Conservation (phyloP, 2,329 filamentous ascomycete genomes). For the Pseudogymnoascus verrucosus region DNA sequence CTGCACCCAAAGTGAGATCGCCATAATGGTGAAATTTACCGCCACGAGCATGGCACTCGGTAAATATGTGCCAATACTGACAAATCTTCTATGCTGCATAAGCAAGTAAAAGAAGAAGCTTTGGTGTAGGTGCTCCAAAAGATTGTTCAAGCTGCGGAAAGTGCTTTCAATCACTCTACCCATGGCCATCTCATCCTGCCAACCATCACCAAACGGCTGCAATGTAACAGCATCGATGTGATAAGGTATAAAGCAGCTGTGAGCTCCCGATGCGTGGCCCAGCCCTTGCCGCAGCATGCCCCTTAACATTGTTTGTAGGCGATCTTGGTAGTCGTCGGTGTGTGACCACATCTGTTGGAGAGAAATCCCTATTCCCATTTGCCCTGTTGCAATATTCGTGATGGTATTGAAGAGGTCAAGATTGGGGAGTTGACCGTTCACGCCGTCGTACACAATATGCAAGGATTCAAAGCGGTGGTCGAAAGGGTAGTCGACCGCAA, state of each 20-base stretch:
- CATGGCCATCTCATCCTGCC: conserved; percentile 96
- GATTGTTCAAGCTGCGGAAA: conserved; percentile 89
- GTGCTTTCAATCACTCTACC: conserved; percentile 83
- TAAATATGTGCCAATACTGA: conserved; percentile 95
- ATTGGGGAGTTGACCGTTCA: conserved; percentile 93
- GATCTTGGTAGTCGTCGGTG: conserved; percentile 67
- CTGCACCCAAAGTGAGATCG: conserved; percentile 86
- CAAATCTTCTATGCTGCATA: conserved; percentile 85
- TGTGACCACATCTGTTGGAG: conserved; percentile 82
- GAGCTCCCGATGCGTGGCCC: conserved; percentile 80
- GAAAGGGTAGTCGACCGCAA: conserved; percentile 89
- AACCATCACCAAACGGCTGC: conserved; percentile 81
- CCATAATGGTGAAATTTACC: conserved; percentile 90
- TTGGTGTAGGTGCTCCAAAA: conserved; percentile 93
- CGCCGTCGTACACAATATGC: conserved; percentile 88
- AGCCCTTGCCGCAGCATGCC: conserved; percentile 90
- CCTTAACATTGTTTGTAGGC: conserved; percentile 78
- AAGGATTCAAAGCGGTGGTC: conserved; percentile 78
- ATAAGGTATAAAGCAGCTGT: conserved; percentile 95
- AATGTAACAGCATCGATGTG: conserved; percentile 94
- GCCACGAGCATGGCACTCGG: conserved; percentile 97
- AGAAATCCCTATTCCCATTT: conserved; percentile 80
- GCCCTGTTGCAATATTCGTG: conserved; percentile 74
- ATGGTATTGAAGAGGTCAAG: conserved; percentile 94
- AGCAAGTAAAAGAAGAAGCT: conserved; percentile 99